These are phyloP conservation scores for Penstemon newberryi DNA, from an alignment of 257 asterid species.

Conservation along the genomic window DNA sequence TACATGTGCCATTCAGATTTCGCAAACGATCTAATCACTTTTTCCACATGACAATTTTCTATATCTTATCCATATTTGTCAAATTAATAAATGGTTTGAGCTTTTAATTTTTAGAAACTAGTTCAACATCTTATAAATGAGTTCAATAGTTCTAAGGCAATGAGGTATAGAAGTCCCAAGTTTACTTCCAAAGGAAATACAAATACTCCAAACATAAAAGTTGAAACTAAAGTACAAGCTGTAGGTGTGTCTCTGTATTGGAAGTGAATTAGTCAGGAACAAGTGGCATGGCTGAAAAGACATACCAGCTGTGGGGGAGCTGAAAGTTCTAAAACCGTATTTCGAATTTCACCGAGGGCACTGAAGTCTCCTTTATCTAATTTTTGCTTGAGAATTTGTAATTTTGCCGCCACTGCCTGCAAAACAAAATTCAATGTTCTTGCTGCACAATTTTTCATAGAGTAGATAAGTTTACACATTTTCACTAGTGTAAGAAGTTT, in stretches of 20 bases:
- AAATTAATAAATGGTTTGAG: neutral
- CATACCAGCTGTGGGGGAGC: slow-evolving; percentile 89
- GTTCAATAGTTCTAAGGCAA: neutral
- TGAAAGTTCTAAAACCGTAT: slow-evolving; percentile 68
- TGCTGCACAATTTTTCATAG: slow-evolving; percentile 12
- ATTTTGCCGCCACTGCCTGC: slow-evolving; percentile 74
- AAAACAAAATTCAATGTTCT: slow-evolving; percentile 20
- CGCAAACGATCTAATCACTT: slow-evolving; percentile 17
- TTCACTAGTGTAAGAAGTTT: slow-evolving; percentile 5
- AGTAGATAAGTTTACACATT: slow-evolving; percentile 7
- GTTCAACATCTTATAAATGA: neutral
- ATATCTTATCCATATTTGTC: slow-evolving; percentile 17
- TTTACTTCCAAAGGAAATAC: neutral
- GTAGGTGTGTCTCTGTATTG: neutral
- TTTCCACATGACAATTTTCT: slow-evolving; percentile 11
- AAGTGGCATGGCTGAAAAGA: slow-evolving; percentile 22
- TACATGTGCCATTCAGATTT: slow-evolving; percentile 12
- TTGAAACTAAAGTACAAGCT: neutral
- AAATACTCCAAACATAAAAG: slow-evolving; percentile 6
- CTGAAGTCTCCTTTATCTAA: slow-evolving; percentile 61
- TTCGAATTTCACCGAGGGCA: slow-evolving; percentile 75
- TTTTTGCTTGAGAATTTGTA: slow-evolving; percentile 52
- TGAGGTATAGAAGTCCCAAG: slow-evolving; percentile 10
- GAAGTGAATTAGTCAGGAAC: slow-evolving; percentile 14
- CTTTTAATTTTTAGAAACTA: too few relatives aligned